Conservation (phyloP, 2,329 filamentous ascomycete species). For the Beauveria caledonica region DNA sequence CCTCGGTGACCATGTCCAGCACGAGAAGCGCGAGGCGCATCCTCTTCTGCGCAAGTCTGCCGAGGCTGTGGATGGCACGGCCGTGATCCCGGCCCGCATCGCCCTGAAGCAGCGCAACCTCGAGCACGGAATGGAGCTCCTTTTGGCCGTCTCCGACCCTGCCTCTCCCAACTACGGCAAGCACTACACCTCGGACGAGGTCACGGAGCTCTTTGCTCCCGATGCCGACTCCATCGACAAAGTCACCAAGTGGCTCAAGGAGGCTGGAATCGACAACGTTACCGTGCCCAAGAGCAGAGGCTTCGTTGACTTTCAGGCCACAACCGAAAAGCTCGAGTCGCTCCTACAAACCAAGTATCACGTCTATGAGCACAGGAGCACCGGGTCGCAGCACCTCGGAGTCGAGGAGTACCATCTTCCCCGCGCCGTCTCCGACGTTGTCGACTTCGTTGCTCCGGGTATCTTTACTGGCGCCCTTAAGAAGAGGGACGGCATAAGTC, state of each 20-base stretch:
- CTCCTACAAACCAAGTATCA: slow-evolving; percentile 46
- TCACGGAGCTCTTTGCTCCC: neutral
- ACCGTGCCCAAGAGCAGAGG: slow-evolving; percentile 40
- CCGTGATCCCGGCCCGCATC: neutral
- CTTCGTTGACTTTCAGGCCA: slow-evolving; percentile 24
- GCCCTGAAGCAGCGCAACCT: slow-evolving; percentile 9
- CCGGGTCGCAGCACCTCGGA: slow-evolving; percentile 26
- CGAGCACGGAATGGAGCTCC: slow-evolving; percentile 1
- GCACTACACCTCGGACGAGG: slow-evolving; percentile 6
- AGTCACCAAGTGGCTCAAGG: slow-evolving; percentile 44
- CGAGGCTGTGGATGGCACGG: neutral
- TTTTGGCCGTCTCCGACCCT: slow-evolving; percentile 5
- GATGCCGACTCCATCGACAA: slow-evolving; percentile 34
- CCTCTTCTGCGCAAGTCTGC: neutral
- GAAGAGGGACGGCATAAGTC: neutral
- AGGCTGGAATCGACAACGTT: slow-evolving; percentile 43
- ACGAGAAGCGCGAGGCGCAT: neutral
- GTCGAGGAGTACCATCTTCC: slow-evolving; percentile 30
- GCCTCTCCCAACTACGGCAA: slow-evolving; percentile 1
- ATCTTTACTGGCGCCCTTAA: slow-evolving; percentile 13
- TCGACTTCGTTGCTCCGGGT: slow-evolving; percentile 33
- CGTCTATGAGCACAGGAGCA: slow-evolving; percentile 35
- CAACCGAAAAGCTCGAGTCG: slow-evolving; percentile 29
- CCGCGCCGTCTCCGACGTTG: slow-evolving; percentile 24
- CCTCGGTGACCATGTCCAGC: neutral